Evolutionary conservation across 306 rosid genomes (phyloP).

Genomic region (Arachis stenosperma): DNA sequence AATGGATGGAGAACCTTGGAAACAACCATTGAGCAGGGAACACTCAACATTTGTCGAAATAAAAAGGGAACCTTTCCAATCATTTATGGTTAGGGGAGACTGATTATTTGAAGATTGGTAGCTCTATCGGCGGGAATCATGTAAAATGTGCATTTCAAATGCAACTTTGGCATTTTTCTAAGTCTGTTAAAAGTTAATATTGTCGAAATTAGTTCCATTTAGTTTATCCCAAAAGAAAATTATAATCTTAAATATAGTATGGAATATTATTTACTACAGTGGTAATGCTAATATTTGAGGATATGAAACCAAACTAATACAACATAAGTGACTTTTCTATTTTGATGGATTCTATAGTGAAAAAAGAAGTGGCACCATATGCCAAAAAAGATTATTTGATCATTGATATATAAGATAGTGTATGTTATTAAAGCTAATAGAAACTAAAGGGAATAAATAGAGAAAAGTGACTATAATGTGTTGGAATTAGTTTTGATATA

Average conservation of each 20-base stretch:
- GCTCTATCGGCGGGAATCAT: conserved; percentile 20
- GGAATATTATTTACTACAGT: neutral
- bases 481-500: too few species aligned
- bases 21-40: conserved; percentile 72
- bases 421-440: too few species aligned
- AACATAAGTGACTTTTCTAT: too few species aligned
- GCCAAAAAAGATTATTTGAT: too few species aligned
- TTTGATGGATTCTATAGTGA: too few species aligned
- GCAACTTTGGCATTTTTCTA: conserved; percentile 6
- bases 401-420: too few species aligned
- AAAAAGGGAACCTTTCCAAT: conserved; percentile 77
- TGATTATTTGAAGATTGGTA: conserved; percentile 27
- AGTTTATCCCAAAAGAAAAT: neutral
- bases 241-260: neutral
- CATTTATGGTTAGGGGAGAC: conserved; percentile 74
- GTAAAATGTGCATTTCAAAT: conserved; percentile 35
- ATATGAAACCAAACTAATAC: too few species aligned
- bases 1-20: conserved; percentile 99
- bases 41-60: conserved; percentile 81
- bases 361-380: too few species aligned
- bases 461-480: too few species aligned
- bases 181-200: neutral
- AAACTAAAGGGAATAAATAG: too few species aligned
- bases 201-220: conserved; percentile 1
- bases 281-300: too few species aligned